These are phyloP conservation scores for Trametes cinnabarina DNA, from an alignment of 768 basidiomycete species.

Conservation along the genomic window DNA sequence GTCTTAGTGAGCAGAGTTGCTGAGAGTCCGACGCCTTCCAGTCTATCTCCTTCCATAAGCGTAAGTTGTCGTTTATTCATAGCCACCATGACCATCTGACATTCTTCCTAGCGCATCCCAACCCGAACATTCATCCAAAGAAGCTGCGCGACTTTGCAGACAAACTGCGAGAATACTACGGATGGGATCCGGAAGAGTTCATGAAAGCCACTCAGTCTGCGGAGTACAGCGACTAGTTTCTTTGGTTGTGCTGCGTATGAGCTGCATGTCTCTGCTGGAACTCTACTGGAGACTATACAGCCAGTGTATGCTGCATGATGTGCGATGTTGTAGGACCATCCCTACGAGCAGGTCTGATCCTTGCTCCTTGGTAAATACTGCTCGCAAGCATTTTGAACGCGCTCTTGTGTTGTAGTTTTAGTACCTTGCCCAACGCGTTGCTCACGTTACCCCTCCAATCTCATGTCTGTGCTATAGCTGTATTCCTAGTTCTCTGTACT, in stretches of 20 bases:
- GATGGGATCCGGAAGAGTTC: constrained; percentile 56
- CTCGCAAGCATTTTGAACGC: no score
- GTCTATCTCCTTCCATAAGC: constrained; percentile 78
- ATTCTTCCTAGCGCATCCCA: constrained; percentile 61
- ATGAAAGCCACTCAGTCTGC: constrained; percentile 13
- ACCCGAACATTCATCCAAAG: constrained; percentile 55
- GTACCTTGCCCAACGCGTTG: no score
- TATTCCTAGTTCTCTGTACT: no score
- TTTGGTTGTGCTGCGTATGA: no score
- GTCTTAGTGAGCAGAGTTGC: not conserved
- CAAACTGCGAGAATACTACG: constrained; percentile 60
- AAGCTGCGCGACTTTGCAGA: constrained; percentile 54
- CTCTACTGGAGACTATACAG: no score
- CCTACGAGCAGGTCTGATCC: no score
- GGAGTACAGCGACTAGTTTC: constrained; percentile 5
- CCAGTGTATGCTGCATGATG: no score
- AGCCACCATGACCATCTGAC: not conserved
- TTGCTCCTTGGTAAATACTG: no score
- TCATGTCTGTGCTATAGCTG: no score
- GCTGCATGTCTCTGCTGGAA: not conserved
- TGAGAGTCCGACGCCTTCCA: constrained; percentile 25
- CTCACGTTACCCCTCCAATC: no score
- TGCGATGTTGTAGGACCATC: no score
- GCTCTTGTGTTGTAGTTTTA: no score
- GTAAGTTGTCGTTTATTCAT: constrained; percentile 35